Percentiles rank a stretch among this genome's conserved stretches.
Evolutionary conservation across 2,329 filamentous ascomycete species (phyloP).

Genomic region (Calonectria fujianensis): DNA sequence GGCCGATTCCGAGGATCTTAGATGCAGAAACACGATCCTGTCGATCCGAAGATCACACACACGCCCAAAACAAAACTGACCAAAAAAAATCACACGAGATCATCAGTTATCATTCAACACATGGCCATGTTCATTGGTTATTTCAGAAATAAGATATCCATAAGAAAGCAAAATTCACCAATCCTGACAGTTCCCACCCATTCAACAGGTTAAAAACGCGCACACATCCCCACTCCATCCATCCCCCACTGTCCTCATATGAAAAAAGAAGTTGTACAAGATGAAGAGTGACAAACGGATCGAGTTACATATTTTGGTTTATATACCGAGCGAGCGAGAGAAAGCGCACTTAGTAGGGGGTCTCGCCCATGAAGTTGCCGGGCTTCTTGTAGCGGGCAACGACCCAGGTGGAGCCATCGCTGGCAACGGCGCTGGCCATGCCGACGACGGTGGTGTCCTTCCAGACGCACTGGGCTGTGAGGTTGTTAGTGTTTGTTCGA

Average conservation of each 20-base stretch:
- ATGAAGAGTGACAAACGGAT: neutral
- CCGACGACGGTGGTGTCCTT: conserved; percentile 49
- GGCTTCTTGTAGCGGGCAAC: conserved; percentile 49
- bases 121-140: neutral
- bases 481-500: neutral
- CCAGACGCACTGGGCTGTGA: conserved; percentile 47
- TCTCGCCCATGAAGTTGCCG: conserved; percentile 49
- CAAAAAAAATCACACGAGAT: no score
- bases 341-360: conserved; percentile 43
- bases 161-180: neutral
- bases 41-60: no score
- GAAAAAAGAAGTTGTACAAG: neutral
- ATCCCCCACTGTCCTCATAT: neutral
- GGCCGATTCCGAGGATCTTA: neutral
- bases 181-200: conserved; percentile 12
- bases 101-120: neutral
- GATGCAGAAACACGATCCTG: neutral
- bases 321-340: neutral
- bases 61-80: no score
- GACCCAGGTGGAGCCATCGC: conserved; percentile 42
- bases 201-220: neutral
- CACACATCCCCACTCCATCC: neutral
- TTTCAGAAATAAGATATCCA: neutral
- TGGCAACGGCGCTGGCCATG: conserved; percentile 45
- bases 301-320: neutral